Evolutionary conservation across 1,284 basidiomycete genomes (phyloP).

Genomic region (Trametes sp.): DNA sequence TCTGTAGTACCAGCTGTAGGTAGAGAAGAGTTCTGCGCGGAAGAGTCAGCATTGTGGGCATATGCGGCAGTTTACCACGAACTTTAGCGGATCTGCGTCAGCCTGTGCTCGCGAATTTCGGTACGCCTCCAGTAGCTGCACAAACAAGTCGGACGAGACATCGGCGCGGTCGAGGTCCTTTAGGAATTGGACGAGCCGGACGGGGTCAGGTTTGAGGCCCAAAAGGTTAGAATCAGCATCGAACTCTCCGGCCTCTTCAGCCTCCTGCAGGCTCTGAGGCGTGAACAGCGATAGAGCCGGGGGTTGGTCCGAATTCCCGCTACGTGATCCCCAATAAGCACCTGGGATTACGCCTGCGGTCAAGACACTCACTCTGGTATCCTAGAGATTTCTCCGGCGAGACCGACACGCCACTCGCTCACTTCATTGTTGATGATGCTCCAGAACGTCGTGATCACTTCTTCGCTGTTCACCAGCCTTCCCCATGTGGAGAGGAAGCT

Average conservation of each 20-base stretch:
- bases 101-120: constrained; percentile 52
- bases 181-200: constrained; percentile 69
- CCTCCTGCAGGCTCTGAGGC: constrained; percentile 53
- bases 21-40: constrained; percentile 60
- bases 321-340: too few species aligned
- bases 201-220: constrained; percentile 77
- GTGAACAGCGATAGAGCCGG: constrained; percentile 55
- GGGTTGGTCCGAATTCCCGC: constrained; percentile 33
- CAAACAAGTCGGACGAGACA: constrained; percentile 75
- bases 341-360: too few species aligned
- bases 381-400: constrained; percentile 57
- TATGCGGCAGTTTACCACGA: constrained; percentile 25
- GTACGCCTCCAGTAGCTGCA: constrained; percentile 77
- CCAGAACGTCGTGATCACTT: constrained; percentile 69
- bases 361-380: constrained; percentile 48
- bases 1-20: constrained; percentile 80
- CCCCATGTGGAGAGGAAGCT: constrained; percentile 79
- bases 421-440: constrained; percentile 61
- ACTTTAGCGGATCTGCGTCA: constrained; percentile 66
- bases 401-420: constrained; percentile 62
- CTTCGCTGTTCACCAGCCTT: constrained; percentile 59
- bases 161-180: constrained; percentile 72
- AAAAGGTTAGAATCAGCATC: constrained; percentile 66
- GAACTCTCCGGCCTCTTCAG: constrained; percentile 51
- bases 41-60: constrained; percentile 32